A percentile compares a stretch with the other conserved stretches of the same genome.
Conservation (phyloP, 2,329 filamentous ascomycete species). For the Calonectria fujianensis region DNA sequence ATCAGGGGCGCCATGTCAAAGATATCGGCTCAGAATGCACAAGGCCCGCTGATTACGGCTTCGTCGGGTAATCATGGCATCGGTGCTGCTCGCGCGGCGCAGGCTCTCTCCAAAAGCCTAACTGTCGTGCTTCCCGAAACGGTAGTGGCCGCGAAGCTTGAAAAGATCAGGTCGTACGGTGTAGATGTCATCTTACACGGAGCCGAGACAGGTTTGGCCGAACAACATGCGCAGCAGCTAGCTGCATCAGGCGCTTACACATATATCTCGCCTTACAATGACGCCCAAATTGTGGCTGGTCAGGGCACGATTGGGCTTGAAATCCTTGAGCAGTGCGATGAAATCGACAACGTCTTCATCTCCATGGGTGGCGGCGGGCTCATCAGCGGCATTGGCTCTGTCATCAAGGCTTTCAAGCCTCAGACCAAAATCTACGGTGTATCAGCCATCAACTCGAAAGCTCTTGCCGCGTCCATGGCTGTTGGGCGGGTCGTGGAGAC, state of each 20-base stretch:
- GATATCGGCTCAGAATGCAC: slow-evolving; percentile 41
- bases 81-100: slow-evolving; percentile 1
- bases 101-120: background rate
- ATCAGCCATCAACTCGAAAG: slow-evolving; percentile 4
- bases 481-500: slow-evolving; percentile 5
- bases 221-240: background rate
- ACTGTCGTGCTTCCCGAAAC: background rate
- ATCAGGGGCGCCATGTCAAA: slow-evolving; percentile 54
- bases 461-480: slow-evolving; percentile 6
- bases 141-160: slow-evolving; percentile 4
- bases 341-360: slow-evolving; percentile 18
- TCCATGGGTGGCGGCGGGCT: slow-evolving; percentile 11
- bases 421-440: slow-evolving; percentile 9
- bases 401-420: background rate
- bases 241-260: slow-evolving; percentile 1
- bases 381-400: slow-evolving; percentile 11
- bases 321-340: slow-evolving; percentile 8
- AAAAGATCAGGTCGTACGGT: slow-evolving; percentile 16
- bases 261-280: slow-evolving; percentile 13
- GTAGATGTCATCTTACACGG: slow-evolving; percentile 18
- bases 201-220: background rate
- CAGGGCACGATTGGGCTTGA: slow-evolving; percentile 17
- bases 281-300: slow-evolving; percentile 1
- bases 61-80: slow-evolving; percentile 15
- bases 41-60: slow-evolving; percentile 43